A percentile compares a stretch with the other conserved stretches of the same genome.
Evolutionary conservation across 192 early-diverging fungal genomes (phyloP).

Genomic region (Gaertneriomyces sp.): DNA sequence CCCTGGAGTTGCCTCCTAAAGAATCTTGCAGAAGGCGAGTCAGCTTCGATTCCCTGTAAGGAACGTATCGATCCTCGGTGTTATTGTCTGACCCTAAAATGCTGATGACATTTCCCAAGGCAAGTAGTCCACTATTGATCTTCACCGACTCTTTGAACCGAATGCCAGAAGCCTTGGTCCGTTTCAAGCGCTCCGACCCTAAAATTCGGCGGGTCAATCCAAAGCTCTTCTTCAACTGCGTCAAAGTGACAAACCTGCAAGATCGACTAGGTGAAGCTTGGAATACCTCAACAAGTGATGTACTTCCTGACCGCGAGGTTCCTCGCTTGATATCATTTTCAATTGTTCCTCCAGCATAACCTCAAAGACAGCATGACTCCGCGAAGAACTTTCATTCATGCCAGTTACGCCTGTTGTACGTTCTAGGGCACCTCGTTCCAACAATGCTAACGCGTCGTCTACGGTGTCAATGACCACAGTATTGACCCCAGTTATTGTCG

Average conservation of each 20-base stretch:
- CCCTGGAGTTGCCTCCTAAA: conserved; percentile 78
- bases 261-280: conserved; percentile 77
- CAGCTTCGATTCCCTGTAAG: conserved; percentile 94
- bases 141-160: conserved; percentile 55
- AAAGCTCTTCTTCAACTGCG: not conserved
- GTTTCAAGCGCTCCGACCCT: conserved; percentile 77
- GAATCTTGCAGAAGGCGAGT: conserved; percentile 65
- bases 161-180: conserved; percentile 59
- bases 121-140: conserved; percentile 91
- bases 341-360: conserved; percentile 43
- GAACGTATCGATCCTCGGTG: conserved; percentile 56
- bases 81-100: conserved; percentile 60
- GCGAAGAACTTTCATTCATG: conserved; percentile 43
- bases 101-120: conserved; percentile 95
- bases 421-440: conserved; percentile 38
- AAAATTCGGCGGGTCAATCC: not conserved
- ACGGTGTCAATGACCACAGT: no score
- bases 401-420: conserved; percentile 51
- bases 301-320: not conserved
- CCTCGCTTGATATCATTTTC: not conserved
- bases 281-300: conserved; percentile 26
- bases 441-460: not conserved
- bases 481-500: no score
- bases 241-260: conserved; percentile 57
- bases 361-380: conserved; percentile 52